Evolutionary conservation across 2,329 filamentous ascomycete genomes (phyloP), one percentile per base, ranked within the genome.

Genomic region (Aspergillus puulaauensis): DNA sequence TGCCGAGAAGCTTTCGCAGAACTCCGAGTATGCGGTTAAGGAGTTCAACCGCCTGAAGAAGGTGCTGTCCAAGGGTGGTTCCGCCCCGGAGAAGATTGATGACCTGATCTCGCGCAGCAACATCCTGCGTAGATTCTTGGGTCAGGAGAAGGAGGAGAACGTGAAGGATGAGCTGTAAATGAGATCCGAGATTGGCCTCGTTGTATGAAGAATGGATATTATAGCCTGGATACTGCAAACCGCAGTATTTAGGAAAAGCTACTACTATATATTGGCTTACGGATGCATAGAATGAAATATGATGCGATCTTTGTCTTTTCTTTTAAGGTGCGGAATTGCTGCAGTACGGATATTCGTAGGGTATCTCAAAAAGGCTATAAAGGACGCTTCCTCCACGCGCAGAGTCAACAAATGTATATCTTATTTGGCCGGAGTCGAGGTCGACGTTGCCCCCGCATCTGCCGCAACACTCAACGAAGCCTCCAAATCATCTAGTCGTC

Each of bases 91-190:
- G 76, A 98, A 98, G 88, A 75, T 91, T 44, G 93, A 98, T 71
- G 93, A 98, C 77, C 78, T 98, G 64, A 86, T 87, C 59, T 87
- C 83, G 77, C 90, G 96, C 80, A 89, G 86, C 76, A 98, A 98
- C 80, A 90, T 98, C 65, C 82, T 98, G 59, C 85, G 84, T 73
- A 88, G 85, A 75, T 98, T 97, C 74, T 76, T 86, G 60, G 78
- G 84, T 64, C 81, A 86, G 74, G 79, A 81, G 57, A 78, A 82
- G 62, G 82, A 83, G 66, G 77, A 79, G 61, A 45, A 53, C 75
- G 53, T 73, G 64, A 91, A 91, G 83, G 88, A 89, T 69, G 86
- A 91, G 81, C 79, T 91, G 77, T 67, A 61, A 63, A 40, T 23
- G 33, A 37, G 9, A 24, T n/a, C 23, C 11, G 15, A 14, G 19